Evolutionary conservation across 1,284 basidiomycete species (phyloP).

Genomic region (Fomitopsis pinicola): DNA sequence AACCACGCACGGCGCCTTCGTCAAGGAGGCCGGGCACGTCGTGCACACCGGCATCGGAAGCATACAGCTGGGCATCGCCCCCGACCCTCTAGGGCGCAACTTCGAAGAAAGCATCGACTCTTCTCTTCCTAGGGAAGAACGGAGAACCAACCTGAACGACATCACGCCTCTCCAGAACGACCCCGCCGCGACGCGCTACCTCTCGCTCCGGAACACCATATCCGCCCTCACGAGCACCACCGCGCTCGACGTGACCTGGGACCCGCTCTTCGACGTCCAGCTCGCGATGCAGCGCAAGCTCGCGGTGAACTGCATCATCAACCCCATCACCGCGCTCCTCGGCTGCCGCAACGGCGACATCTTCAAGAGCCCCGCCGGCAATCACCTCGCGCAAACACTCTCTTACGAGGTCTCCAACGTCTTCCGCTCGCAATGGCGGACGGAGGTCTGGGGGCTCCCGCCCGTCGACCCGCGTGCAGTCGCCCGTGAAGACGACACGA

Average conservation of each 20-base stretch:
- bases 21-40: conserved; percentile 48
- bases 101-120: conserved; percentile 51
- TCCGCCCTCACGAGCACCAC: conserved; percentile 56
- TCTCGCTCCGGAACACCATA: conserved; percentile 66
- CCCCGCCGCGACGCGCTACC: conserved; percentile 38
- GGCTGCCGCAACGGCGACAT: conserved; percentile 81
- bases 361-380: conserved; percentile 39
- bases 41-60: conserved; percentile 76
- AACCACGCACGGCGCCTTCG: conserved; percentile 78
- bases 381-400: conserved; percentile 40
- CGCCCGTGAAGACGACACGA: background rate
- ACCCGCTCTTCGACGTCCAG: conserved; percentile 68
- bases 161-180: conserved; percentile 37
- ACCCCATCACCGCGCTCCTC: conserved; percentile 83
- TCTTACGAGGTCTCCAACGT: conserved; percentile 58
- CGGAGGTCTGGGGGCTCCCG: conserved; percentile 30
- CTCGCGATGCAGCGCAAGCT: conserved; percentile 78
- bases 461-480: conserved; percentile 16
- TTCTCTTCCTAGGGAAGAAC: conserved; percentile 30
- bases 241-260: conserved; percentile 62
- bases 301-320: conserved; percentile 83
- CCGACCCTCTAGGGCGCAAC: conserved; percentile 58
- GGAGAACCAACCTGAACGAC: conserved; percentile 47
- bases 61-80: conserved; percentile 77
- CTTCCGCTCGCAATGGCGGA: conserved; percentile 48